These are phyloP conservation scores for Roridomyces roridus DNA, from an alignment of 768 basidiomycete genomes.

Conservation along the genomic window DNA sequence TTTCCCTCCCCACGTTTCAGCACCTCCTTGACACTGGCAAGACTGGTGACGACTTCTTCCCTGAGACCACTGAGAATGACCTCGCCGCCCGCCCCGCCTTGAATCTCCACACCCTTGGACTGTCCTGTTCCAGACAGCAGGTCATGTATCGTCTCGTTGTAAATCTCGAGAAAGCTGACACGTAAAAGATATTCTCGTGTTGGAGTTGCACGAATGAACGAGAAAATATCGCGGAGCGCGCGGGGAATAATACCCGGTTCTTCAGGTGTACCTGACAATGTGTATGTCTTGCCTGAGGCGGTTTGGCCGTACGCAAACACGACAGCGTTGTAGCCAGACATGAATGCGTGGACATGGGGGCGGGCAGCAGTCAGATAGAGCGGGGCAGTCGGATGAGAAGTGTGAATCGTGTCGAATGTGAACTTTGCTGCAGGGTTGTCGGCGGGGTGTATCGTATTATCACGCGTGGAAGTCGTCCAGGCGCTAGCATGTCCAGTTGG, in stretches of 20 bases:
- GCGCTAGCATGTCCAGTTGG: constrained; percentile 57
- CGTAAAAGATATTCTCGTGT: constrained; percentile 91
- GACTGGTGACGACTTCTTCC: constrained; percentile 93
- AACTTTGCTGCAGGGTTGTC: constrained; percentile 54
- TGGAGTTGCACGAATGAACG: constrained; percentile 77
- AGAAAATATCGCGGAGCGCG: constrained; percentile 91
- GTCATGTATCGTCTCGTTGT: constrained; percentile 91
- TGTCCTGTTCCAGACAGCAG: constrained; percentile 67
- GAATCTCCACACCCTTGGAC: constrained; percentile 72
- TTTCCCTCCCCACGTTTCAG: constrained; percentile 86
- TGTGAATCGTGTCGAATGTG: constrained; percentile 78
- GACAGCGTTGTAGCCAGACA: constrained; percentile 97
- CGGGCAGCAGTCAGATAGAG: constrained; percentile 79
- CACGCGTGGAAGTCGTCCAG: constrained; percentile 55
- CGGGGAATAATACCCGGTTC: constrained; percentile 96
- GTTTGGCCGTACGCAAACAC: constrained; percentile 97
- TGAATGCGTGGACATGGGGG: constrained; percentile 86
- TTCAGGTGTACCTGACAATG: constrained; percentile 73
- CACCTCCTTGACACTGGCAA: constrained; percentile 86
- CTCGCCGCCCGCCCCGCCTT: constrained; percentile 68
- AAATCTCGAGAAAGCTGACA: constrained; percentile 96
- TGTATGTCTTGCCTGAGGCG: constrained; percentile 64
- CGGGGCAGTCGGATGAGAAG: constrained; percentile 79
- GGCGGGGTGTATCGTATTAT: constrained; percentile 63
- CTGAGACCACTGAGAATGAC: constrained; percentile 76